Evolutionary conservation across 1,284 basidiomycete species (phyloP).

Genomic region (Cryptococcus sp.): DNA sequence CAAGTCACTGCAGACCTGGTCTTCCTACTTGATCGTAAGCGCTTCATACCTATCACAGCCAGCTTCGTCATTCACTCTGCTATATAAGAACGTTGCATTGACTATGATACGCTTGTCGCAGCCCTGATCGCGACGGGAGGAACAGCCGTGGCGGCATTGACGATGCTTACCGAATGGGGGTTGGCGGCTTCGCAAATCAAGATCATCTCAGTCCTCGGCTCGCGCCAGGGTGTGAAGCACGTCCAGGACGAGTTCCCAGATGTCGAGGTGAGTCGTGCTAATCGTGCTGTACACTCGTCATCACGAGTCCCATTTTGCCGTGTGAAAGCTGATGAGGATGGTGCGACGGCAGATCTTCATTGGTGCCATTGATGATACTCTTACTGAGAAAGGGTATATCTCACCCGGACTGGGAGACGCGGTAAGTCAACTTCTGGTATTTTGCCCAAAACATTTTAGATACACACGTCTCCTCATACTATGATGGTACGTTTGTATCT

Average conservation of each 20-base stretch:
- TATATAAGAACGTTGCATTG: no score
- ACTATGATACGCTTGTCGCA: conserved; percentile 7
- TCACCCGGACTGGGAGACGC: conserved; percentile 86
- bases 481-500: not conserved
- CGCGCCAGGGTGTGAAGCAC: conserved; percentile 68
- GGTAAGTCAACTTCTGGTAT: conserved; percentile 54
- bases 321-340: not conserved
- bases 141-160: conserved; percentile 81
- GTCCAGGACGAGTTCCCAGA: conserved; percentile 71
- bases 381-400: conserved; percentile 75
- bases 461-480: not conserved
- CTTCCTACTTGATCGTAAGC: conserved; percentile 73
- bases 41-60: not conserved
- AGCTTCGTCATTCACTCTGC: not conserved
- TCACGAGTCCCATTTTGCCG: not conserved
- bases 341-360: conserved; percentile 68
- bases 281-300: conserved; percentile 14
- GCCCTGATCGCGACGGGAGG: conserved; percentile 89
- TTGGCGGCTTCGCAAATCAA: conserved; percentile 68
- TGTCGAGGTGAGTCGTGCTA: conserved; percentile 65
- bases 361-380: conserved; percentile 70
- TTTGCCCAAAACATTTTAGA: not conserved
- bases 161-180: conserved; percentile 86
- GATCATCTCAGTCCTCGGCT: conserved; percentile 79
- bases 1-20: conserved; percentile 75